These are phyloP conservation scores for Conticribra guillardii DNA, from an alignment of 108 stramenopile genomes.

Conservation along the genomic window DNA sequence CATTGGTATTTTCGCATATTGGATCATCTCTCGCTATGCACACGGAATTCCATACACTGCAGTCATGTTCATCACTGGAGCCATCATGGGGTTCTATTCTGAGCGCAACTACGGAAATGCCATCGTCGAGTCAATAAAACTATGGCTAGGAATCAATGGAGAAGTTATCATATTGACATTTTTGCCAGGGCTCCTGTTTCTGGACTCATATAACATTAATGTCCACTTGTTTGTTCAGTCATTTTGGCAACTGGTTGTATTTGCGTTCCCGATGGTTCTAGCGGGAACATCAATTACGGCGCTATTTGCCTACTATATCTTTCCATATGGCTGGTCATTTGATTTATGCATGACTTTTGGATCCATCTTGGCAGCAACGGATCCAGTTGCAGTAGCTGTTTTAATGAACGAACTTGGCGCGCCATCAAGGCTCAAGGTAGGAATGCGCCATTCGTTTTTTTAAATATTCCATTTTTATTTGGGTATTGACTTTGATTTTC, in stretches of 20 bases:
- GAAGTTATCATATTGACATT: conserved; percentile 84
- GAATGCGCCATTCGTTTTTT: background rate
- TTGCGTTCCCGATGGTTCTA: conserved; percentile 87
- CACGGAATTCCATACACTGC: conserved; percentile 74
- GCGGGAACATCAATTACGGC: conserved; percentile 44
- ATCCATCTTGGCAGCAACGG: conserved; percentile 75
- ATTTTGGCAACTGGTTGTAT: conserved; percentile 64
- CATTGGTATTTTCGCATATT: conserved; percentile 36
- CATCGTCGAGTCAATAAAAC: conserved; percentile 44
- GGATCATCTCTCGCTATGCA: conserved; percentile 31
- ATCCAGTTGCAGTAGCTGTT: conserved; percentile 46
- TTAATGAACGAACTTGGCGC: conserved; percentile 61
- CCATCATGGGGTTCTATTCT: conserved; percentile 58
- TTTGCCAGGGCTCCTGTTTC: conserved; percentile 90
- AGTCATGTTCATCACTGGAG: conserved; percentile 76
- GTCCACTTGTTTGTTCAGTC: conserved; percentile 61
- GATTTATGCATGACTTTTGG: conserved; percentile 55
- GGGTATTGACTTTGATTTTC: background rate
- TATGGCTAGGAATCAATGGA: conserved; percentile 71
- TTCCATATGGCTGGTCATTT: conserved; percentile 50
- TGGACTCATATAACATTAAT: conserved; percentile 76
- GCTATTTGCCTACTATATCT: conserved; percentile 36
- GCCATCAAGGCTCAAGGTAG: conserved; percentile 72
- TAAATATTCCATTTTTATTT: conserved; percentile 6
- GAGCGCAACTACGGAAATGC: conserved; percentile 18